Percentiles rank a stretch among this genome's conserved stretches.
Evolutionary conservation across 176 grass and related monocot species (phyloP).

Genomic region (Echinochloa phyllopogon): DNA sequence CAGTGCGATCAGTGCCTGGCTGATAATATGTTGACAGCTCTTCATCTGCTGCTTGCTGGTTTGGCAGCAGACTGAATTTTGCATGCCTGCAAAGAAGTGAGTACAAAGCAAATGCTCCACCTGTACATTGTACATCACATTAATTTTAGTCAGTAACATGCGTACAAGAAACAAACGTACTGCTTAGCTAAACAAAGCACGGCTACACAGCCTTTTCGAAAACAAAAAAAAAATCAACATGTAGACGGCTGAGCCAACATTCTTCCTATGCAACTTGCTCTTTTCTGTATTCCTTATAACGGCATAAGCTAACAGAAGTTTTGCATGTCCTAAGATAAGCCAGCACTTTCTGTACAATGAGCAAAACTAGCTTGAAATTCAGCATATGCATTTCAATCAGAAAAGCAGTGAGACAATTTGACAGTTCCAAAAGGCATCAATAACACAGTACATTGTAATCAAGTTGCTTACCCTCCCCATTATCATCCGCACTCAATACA

Average conservation of each 20-base stretch:
- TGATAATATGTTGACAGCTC: constrained; percentile 69
- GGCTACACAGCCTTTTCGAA: background rate
- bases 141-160: constrained; percentile 22
- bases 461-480: constrained; percentile 61
- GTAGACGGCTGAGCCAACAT: background rate
- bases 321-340: background rate
- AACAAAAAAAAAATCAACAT: background rate
- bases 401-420: background rate
- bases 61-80: constrained; percentile 75
- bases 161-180: background rate
- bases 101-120: constrained; percentile 73
- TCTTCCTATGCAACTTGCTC: background rate
- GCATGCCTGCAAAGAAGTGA: constrained; percentile 77
- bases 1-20: constrained; percentile 43
- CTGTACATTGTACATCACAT: constrained; percentile 46
- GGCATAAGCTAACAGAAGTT: background rate
- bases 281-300: background rate
- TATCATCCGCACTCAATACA: constrained; percentile 67
- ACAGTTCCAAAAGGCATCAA: background rate
- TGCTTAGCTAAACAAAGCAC: background rate
- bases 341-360: background rate
- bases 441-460: background rate
- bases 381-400: background rate
- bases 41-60: constrained; percentile 77
- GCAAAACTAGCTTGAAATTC: background rate